Conservation (phyloP, 306 rosid genomes). For the Lotus japonicus region DNA sequence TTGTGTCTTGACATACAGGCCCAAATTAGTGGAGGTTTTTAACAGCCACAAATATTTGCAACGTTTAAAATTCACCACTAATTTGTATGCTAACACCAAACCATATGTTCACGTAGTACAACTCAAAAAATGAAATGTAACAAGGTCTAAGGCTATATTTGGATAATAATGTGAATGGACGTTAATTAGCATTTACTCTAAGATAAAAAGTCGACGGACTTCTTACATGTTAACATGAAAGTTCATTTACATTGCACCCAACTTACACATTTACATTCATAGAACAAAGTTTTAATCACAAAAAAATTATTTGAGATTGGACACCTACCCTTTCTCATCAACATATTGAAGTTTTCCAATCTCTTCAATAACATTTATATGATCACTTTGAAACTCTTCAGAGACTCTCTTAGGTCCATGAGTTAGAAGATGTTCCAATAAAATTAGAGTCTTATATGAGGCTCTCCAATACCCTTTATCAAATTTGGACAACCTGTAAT, state of each 20-base stretch:
- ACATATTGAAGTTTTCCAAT: constrained; percentile 43
- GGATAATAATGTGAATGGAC: too few species aligned
- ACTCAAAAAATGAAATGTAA: not conserved
- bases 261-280: not conserved
- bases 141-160: not conserved
- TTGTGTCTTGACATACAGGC: too few species aligned
- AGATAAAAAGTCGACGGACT: too few species aligned
- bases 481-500: constrained; percentile 49
- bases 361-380: constrained; percentile 33
- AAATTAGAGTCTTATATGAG: constrained; percentile 56
- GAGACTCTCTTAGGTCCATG: constrained; percentile 68
- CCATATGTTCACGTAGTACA: too few species aligned
- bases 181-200: too few species aligned
- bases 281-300: not conserved
- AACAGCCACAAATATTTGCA: too few species aligned
- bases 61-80: too few species aligned
- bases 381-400: constrained; percentile 46
- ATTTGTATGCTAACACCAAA: too few species aligned
- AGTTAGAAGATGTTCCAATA: constrained; percentile 64
- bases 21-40: too few species aligned
- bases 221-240: too few species aligned
- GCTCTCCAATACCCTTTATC: constrained; percentile 54
- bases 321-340: constrained; percentile 61
- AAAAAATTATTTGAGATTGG: not conserved
- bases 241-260: too few species aligned